These are phyloP conservation scores for Moniliophthora roreri DNA, from an alignment of 1,284 basidiomycete genomes.

Conservation along the genomic window DNA sequence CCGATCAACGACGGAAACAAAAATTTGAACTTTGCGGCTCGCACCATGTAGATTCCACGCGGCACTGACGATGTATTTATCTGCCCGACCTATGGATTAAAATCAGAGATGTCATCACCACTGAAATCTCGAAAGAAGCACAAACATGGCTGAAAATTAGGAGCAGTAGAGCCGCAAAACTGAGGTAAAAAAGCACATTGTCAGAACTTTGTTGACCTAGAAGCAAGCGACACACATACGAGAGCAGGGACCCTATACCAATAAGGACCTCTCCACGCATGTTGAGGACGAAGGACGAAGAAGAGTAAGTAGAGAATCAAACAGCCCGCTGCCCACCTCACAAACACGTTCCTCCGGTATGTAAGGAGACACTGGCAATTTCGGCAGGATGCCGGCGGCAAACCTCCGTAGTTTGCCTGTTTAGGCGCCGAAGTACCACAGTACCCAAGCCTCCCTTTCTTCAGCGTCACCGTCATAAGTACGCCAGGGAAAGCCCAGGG, in stretches of 20 bases:
- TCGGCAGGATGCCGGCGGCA: too few relatives aligned
- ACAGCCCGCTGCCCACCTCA: conserved; percentile 22
- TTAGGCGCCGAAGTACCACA: too few relatives aligned
- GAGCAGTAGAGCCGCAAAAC: conserved; percentile 63
- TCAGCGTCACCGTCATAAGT: neutral
- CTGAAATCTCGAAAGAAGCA: conserved; percentile 17
- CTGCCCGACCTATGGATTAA: conserved; percentile 73
- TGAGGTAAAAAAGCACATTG: conserved; percentile 29
- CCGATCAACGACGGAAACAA: conserved; percentile 16
- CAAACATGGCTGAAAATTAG: conserved; percentile 80
- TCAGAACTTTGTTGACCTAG: conserved; percentile 19
- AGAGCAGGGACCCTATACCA: conserved; percentile 62
- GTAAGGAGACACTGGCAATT: too few relatives aligned
- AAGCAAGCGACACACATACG: conserved; percentile 44
- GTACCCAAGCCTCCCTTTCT: neutral
- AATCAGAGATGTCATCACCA: conserved; percentile 23
- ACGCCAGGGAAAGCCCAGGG: neutral
- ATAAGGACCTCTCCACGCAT: conserved; percentile 75
- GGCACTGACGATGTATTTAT: conserved; percentile 74
- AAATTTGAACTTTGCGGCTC: conserved; percentile 4
- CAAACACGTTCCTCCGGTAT: too few relatives aligned
- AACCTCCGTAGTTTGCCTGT: too few relatives aligned
- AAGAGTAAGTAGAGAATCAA: conserved; percentile 13
- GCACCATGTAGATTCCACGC: conserved; percentile 69
- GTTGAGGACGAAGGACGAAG: conserved; percentile 19